Evolutionary conservation across 257 asterid genomes (phyloP).

Genomic region (Ajuga chamaepitys): DNA sequence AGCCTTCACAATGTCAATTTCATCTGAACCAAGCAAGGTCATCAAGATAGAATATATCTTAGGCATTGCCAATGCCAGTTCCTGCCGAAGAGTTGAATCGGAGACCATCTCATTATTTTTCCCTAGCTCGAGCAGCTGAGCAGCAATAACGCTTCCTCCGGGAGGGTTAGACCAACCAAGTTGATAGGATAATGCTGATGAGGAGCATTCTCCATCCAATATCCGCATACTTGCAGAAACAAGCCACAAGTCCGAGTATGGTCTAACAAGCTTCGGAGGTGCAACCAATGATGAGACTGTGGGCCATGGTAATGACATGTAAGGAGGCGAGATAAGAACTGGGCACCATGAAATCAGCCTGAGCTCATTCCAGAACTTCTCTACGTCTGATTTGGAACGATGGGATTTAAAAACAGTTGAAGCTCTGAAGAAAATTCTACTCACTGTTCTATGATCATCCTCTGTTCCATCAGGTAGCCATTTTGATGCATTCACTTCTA

Average conservation of each 20-base stretch:
- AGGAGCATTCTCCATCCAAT: constrained; percentile 90
- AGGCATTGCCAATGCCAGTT: constrained; percentile 90
- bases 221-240: constrained; percentile 98
- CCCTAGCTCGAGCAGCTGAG: constrained; percentile 98
- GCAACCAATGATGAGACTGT: constrained; percentile 75
- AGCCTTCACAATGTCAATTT: constrained; percentile 86
- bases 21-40: constrained; percentile 74
- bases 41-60: constrained; percentile 69
- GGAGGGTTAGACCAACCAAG: constrained; percentile 96
- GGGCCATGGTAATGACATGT: constrained; percentile 85
- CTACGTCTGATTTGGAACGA: constrained; percentile 60
- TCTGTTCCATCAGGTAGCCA: constrained; percentile 58
- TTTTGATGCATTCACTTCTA: constrained; percentile 81
- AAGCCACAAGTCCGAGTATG: constrained; percentile 75
- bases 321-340: constrained; percentile 69
- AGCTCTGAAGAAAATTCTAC: constrained; percentile 65
- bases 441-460: constrained; percentile 50
- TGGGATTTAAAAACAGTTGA: constrained; percentile 61
- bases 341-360: constrained; percentile 95
- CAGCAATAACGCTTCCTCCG: constrained; percentile 89
- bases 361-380: constrained; percentile 89
- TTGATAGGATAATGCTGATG: constrained; percentile 67
- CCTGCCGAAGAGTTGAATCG: constrained; percentile 73
- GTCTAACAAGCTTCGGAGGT: constrained; percentile 92
- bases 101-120: constrained; percentile 76